Conservation (phyloP, 169 alveolate species). For the Plasmodium vivax region DNA sequence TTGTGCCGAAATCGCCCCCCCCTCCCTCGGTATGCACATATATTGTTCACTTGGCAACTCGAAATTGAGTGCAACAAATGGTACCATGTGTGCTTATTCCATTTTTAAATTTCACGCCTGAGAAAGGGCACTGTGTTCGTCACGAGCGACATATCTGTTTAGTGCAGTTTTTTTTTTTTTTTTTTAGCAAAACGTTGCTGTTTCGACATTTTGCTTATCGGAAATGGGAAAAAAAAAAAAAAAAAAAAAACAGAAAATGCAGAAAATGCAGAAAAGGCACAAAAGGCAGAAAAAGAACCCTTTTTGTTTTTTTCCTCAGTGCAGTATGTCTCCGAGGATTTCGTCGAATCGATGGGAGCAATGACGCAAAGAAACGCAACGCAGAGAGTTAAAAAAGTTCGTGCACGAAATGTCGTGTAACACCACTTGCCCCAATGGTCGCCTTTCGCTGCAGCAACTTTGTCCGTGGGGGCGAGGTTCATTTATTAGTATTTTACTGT, state of each 20-base stretch:
- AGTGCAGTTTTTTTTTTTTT: background rate
- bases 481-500: background rate
- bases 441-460: background rate
- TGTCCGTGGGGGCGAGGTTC: background rate
- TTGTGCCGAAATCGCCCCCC: background rate
- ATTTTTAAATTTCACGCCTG: background rate
- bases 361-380: background rate
- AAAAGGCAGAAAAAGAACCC: background rate
- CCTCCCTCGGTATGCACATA: background rate
- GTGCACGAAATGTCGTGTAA: slow-evolving; percentile 4
- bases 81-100: background rate
- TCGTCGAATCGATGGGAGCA: background rate
- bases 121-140: background rate
- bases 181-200: background rate
- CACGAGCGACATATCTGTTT: background rate
- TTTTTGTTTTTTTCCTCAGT: background rate
- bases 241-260: background rate
- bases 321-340: background rate
- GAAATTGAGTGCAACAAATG: background rate
- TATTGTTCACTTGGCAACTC: background rate
- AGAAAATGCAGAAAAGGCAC: background rate
- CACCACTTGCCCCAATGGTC: background rate
- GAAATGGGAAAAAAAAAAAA: background rate
- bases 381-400: background rate
- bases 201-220: background rate